Evolutionary conservation across 2,329 filamentous ascomycete genomes (phyloP).

Genomic region (Penicillium glabrum): DNA sequence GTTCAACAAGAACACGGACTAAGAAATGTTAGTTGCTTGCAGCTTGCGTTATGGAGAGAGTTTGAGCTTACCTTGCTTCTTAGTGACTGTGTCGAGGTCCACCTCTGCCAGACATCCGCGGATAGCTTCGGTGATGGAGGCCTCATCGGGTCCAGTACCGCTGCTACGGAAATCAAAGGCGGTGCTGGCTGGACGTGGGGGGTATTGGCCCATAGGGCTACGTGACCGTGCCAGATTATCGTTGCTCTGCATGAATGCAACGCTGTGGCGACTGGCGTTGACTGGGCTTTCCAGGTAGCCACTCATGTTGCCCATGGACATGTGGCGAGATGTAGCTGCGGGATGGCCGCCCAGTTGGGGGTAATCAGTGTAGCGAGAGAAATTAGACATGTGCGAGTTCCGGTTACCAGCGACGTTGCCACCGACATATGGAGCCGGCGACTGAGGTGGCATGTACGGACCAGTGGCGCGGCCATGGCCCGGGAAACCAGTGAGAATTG

Average conservation of each 20-base stretch:
- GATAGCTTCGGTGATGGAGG: conserved; percentile 79
- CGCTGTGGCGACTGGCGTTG: conserved; percentile 41
- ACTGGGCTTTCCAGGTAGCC: conserved; percentile 42
- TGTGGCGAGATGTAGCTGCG: conserved; percentile 46
- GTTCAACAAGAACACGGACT: conserved; percentile 85
- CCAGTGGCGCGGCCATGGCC: conserved; percentile 55
- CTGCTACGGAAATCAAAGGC: conserved; percentile 59
- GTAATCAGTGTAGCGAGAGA: conserved; percentile 65
- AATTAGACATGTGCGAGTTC: conserved; percentile 70
- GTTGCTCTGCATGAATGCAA: conserved; percentile 44
- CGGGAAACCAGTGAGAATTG: conserved; percentile 81
- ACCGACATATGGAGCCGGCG: conserved; percentile 67
- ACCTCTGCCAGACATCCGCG: conserved; percentile 80
- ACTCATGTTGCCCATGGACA: conserved; percentile 60
- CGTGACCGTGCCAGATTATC: conserved; percentile 47
- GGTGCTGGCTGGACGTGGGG: conserved; percentile 54
- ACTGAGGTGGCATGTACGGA: conserved; percentile 79
- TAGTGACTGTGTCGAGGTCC: conserved; percentile 94
- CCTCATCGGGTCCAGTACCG: conserved; percentile 69
- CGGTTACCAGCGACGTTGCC: conserved; percentile 51
- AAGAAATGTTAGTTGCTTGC: conserved; percentile 5
- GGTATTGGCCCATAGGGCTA: conserved; percentile 50
- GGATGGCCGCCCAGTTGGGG: conserved; percentile 40
- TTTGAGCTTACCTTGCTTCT: conserved; percentile 72
- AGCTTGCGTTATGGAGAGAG: background rate